Conservation (phyloP, 768 basidiomycete species). For the Daedalea quercina region DNA sequence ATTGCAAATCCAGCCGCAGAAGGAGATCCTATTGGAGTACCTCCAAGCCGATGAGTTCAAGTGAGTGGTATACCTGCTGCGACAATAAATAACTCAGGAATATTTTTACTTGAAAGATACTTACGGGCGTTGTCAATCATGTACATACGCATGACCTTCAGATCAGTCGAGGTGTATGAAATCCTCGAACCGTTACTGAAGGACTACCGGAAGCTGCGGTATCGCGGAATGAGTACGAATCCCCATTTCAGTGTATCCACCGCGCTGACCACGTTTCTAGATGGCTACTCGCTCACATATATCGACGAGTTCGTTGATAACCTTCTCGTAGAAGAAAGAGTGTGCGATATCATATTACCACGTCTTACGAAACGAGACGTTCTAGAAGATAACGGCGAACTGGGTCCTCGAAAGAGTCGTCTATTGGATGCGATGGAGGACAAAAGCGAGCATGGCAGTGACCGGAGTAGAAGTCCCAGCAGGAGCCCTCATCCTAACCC, state of each 20-base stretch:
- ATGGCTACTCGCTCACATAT: constrained; percentile 77
- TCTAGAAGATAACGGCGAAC: constrained; percentile 87
- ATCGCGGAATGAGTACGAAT: constrained; percentile 67
- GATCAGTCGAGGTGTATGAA: constrained; percentile 86
- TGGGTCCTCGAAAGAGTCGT: constrained; percentile 79
- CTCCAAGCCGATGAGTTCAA: constrained; percentile 97
- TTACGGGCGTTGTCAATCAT: constrained; percentile 88
- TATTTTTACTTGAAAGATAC: constrained; percentile 49
- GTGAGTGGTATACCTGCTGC: constrained; percentile 38
- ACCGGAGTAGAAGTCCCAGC: constrained; percentile 32
- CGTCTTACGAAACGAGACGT: constrained; percentile 79
- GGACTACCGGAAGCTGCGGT: constrained; percentile 86
- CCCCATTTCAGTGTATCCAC: background rate
- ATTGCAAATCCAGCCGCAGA: constrained; percentile 95
- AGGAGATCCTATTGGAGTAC: constrained; percentile 95
- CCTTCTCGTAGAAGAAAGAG: constrained; percentile 81
- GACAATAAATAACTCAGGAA: background rate
- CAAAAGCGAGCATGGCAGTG: constrained; percentile 45
- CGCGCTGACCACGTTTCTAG: constrained; percentile 32
- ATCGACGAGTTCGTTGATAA: constrained; percentile 91
- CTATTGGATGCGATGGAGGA: constrained; percentile 87
- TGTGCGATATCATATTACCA: constrained; percentile 95
- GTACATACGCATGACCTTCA: constrained; percentile 94
- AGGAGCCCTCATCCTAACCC: constrained; percentile 20
- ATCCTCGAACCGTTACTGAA: constrained; percentile 90